Conservation (phyloP, 768 basidiomycete genomes). For the Rubroboletus satanas region DNA sequence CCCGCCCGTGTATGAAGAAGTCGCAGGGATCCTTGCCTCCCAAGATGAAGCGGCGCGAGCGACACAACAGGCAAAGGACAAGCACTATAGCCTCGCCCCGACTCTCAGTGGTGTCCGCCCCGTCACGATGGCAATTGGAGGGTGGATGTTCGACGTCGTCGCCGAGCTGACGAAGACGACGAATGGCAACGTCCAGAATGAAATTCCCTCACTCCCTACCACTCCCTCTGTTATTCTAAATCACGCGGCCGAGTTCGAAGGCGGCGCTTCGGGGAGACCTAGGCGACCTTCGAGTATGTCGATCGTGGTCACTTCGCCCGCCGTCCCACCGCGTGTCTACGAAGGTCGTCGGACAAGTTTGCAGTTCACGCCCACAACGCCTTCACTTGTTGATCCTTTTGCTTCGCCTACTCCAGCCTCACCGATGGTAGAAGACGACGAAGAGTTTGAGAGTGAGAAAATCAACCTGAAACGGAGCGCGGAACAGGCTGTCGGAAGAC, state of each 20-base stretch:
- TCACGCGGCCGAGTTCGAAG: conserved; percentile 19
- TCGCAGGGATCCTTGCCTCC: conserved; percentile 47
- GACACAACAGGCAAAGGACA: conserved; percentile 24
- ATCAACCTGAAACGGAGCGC: conserved; percentile 38
- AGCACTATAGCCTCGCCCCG: conserved; percentile 43
- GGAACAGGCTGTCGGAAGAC: conserved; percentile 35
- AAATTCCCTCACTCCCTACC: conserved; percentile 20
- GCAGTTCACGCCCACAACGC: conserved; percentile 61
- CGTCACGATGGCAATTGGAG: conserved; percentile 50
- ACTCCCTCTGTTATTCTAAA: conserved; percentile 18
- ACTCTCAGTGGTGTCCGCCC: conserved; percentile 43
- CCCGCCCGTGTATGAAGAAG: conserved; percentile 34
- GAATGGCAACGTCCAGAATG: not conserved
- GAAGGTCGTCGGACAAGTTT: conserved; percentile 43
- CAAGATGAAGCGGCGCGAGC: conserved; percentile 37
- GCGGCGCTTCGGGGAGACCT: not conserved
- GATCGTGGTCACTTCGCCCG: conserved; percentile 34
- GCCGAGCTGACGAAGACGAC: conserved; percentile 53
- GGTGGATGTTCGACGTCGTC: conserved; percentile 84
- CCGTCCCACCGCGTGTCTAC: conserved; percentile 29
- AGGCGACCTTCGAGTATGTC: conserved; percentile 33
- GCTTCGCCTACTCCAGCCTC: not conserved
- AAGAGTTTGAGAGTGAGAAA: conserved; percentile 46
- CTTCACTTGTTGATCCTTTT: conserved; percentile 34
- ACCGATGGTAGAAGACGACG: conserved; percentile 33